phyloP scores from a whole-genome alignment of 495 filamentous ascomycete genomes.

The Cercophora newfieldiana region DNA sequence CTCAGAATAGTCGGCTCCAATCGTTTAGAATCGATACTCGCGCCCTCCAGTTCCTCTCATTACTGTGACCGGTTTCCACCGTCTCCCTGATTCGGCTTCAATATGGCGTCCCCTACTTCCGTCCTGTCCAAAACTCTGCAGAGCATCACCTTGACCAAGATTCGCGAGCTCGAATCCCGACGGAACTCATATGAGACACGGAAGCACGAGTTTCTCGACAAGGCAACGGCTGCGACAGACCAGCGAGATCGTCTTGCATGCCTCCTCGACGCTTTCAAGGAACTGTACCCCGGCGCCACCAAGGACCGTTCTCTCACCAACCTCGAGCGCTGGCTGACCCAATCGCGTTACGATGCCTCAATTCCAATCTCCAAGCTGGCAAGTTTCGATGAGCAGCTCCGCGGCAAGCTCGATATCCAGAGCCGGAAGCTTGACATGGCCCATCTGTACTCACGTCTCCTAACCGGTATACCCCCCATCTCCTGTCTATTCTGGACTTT shows the following conservation, averaged over 20 bases:
- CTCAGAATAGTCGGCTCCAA: no score
- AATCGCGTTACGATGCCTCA: conserved; percentile 41
- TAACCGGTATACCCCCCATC: conserved; percentile 42
- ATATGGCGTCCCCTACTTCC: conserved; percentile 37
- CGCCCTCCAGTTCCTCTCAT: neutral
- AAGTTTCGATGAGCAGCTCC: conserved; percentile 44
- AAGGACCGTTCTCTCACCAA: conserved; percentile 31
- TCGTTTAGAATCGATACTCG: conserved; percentile 1
- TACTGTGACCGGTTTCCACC: no score
- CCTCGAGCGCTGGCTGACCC: conserved; percentile 38
- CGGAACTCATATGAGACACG: conserved; percentile 52
- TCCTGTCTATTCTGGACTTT: neutral
- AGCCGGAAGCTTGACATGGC: conserved; percentile 60
- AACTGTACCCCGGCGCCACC: conserved; percentile 32
- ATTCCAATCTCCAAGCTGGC: conserved; percentile 37
- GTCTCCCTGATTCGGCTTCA: neutral
- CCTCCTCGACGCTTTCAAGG: conserved; percentile 44
- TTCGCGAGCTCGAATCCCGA: conserved; percentile 62
- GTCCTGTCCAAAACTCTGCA: conserved; percentile 61
- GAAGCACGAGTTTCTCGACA: conserved; percentile 38
- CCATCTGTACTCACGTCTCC: conserved; percentile 59
- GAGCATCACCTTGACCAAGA: conserved; percentile 65
- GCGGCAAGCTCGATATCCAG: conserved; percentile 44
- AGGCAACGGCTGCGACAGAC: conserved; percentile 31
- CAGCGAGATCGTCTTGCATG: conserved; percentile 36